Conservation (phyloP, 2,329 filamentous ascomycete species). For the Hypocreales sp. region DNA sequence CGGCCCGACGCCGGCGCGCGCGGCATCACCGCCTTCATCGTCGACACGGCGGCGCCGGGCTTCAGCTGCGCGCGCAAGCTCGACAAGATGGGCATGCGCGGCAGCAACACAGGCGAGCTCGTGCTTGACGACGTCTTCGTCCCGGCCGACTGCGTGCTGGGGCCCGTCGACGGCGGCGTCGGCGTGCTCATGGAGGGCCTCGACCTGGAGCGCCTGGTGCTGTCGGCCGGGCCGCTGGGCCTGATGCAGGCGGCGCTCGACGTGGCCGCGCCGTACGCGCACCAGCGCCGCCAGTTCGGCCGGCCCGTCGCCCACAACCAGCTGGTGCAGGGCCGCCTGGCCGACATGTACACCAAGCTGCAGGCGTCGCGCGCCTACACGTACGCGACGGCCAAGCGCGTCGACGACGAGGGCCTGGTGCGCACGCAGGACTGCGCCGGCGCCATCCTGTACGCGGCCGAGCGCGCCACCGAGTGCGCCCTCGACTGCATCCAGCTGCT, state of each 20-base stretch:
- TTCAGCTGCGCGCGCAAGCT: conserved; percentile 84
- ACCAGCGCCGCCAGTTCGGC: conserved; percentile 80
- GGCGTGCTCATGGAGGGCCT: conserved; percentile 91
- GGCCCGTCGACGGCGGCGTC: conserved; percentile 66
- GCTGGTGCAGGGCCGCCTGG: conserved; percentile 79
- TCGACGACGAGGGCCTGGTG: conserved; percentile 62
- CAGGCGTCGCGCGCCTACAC: conserved; percentile 77
- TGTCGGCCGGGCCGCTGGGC: conserved; percentile 79
- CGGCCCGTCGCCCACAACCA: conserved; percentile 82
- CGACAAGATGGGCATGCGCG: conserved; percentile 96
- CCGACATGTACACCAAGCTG: conserved; percentile 95
- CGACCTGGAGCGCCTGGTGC: conserved; percentile 82
- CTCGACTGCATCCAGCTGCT: conserved; percentile 84
- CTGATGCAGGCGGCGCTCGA: conserved; percentile 90
- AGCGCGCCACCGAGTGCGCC: conserved; percentile 73
- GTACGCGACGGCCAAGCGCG: conserved; percentile 61
- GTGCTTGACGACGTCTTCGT: conserved; percentile 87
- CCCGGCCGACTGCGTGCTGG: conserved; percentile 66
- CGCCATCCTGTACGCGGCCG: conserved; percentile 83
- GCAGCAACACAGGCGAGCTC: conserved; percentile 89
- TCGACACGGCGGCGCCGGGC: conserved; percentile 54
- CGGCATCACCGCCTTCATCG: conserved; percentile 89
- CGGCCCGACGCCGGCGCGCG: conserved; percentile 64
- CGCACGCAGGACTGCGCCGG: conserved; percentile 87
- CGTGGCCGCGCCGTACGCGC: conserved; percentile 73